Evolutionary conservation across 805 yeast species (phyloP), one percentile per base, ranked within the genome.

Genomic region (Priceomyces carsonii): DNA sequence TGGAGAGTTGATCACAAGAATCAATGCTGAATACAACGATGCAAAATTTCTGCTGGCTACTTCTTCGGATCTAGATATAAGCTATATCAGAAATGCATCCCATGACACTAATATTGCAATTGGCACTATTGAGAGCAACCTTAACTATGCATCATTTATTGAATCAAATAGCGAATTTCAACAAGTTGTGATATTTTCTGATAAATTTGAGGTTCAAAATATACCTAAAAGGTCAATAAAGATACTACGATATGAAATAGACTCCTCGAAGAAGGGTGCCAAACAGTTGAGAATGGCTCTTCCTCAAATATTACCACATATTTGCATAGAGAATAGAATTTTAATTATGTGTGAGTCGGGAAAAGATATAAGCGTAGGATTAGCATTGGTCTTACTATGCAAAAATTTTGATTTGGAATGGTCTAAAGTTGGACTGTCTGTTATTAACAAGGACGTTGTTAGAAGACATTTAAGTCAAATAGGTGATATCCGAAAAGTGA

Each of bases 261-360:
- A 53, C 12, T 48, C 59, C 18, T 68, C 72, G 4, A 87, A 88
- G 49, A 80, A 77, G 38, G 87, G 93, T 0, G 74, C 91, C 1
- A 82, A 80, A 43, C 66, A 65, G 22, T 62, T 87, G 10, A 61
- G 93, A 22, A 53, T 47, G 0, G 35, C 58, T 6, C 56, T 86
- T 1, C 75, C 79, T 0, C 42, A 50, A 2, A 59, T 86, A 5
- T 41, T 74, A 8, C 43, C 57, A 3, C 8, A 55, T 22, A 9
- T 50, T 1, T 36, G 29, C 1, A 35, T 40, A 1, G 18, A 31
- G 2, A 19, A 32, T 1, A 36, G 33, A 1, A 47, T 71, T 1
- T 39, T 80, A 15, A 53, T 88, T 0, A 51, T 81, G 2, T 82
- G 91, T 48, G 82, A 79, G 16, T 60, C 75, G 0, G 90, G 87